A percentile compares a stretch with the other conserved stretches of the same genome.
Evolutionary conservation across 371 early-diverging fungal genomes (phyloP).

Genomic region (Apophysomyces sp.): DNA sequence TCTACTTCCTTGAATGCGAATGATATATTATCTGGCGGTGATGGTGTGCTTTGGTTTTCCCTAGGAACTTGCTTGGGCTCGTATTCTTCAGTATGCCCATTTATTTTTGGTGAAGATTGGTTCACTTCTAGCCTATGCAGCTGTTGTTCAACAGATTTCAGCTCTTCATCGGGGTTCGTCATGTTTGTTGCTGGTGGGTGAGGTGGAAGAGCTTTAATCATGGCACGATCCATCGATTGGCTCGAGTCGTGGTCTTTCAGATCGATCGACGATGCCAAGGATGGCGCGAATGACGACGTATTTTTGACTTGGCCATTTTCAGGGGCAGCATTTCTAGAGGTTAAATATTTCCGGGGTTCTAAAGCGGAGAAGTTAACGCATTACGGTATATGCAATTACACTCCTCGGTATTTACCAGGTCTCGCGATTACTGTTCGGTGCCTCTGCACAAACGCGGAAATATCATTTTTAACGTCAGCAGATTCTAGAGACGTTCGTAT

Average conservation of each 20-base stretch:
- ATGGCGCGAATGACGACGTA: neutral
- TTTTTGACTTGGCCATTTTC: neutral
- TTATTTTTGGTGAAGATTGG: neutral
- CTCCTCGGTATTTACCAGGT: constrained; percentile 25
- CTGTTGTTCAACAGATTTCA: constrained; percentile 32
- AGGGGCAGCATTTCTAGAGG: neutral
- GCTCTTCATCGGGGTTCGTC: constrained; percentile 32
- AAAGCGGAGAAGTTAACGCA: neutral
- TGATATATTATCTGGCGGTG: constrained; percentile 4
- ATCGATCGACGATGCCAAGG: neutral
- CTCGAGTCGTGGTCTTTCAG: neutral
- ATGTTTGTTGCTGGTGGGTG: constrained; percentile 12
- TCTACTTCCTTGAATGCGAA: constrained; percentile 17
- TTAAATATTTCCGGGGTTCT: neutral
- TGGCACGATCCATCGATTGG: constrained; percentile 3
- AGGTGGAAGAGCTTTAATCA: constrained; percentile 9
- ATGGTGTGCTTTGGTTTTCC: neutral
- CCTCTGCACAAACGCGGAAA: constrained; percentile 27
- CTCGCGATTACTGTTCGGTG: constrained; percentile 31
- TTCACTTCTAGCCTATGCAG: constrained; percentile 19
- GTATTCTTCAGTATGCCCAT: neutral
- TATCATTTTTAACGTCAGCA: constrained; percentile 37
- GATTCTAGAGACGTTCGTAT: constrained; percentile 42
- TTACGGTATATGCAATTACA: neutral
- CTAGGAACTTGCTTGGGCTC: neutral